Evolutionary conservation across 164 flowering plant species (phyloP).

Genomic region (Brasenia schreberi): DNA sequence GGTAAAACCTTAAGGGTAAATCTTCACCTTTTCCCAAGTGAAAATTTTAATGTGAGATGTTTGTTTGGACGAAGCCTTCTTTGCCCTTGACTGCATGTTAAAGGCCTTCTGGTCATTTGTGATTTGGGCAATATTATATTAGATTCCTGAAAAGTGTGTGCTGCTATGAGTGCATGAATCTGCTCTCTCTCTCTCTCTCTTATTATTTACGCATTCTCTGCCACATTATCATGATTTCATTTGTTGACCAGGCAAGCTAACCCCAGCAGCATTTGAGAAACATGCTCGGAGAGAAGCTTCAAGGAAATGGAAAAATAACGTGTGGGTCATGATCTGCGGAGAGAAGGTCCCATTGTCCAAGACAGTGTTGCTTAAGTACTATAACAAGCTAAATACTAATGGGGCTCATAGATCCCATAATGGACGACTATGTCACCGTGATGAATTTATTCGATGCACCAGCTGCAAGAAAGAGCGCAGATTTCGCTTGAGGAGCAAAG

Average conservation of each 20-base stretch:
- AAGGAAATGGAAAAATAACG: conserved; percentile 75
- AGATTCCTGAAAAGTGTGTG: too few relatives aligned
- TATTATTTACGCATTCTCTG: too few relatives aligned
- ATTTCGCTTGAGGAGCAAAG: conserved; percentile 64
- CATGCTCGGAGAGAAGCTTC: conserved; percentile 82
- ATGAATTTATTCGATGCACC: conserved; percentile 63
- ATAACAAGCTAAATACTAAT: conserved; percentile 40
- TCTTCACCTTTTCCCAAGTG: too few relatives aligned
- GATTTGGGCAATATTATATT: too few relatives aligned
- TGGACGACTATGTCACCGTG: conserved; percentile 49
- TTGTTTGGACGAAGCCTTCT: too few relatives aligned
- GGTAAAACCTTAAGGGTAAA: too few relatives aligned
- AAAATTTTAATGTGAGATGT: too few relatives aligned
- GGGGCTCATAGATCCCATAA: conserved; percentile 37
- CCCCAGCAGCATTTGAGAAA: conserved; percentile 89
- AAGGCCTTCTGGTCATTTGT: too few relatives aligned
- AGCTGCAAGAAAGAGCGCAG: conserved; percentile 67
- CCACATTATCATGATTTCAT: neutral
- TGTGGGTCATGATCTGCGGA: conserved; percentile 72
- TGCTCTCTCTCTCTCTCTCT: too few relatives aligned
- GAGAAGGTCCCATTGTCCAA: conserved; percentile 68
- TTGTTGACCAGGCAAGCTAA: conserved; percentile 44
- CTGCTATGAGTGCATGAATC: too few relatives aligned
- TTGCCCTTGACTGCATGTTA: too few relatives aligned
- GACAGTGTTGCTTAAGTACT: conserved; percentile 65